Conservation (phyloP, 1,284 basidiomycete species). For the Tremellales sp. region DNA sequence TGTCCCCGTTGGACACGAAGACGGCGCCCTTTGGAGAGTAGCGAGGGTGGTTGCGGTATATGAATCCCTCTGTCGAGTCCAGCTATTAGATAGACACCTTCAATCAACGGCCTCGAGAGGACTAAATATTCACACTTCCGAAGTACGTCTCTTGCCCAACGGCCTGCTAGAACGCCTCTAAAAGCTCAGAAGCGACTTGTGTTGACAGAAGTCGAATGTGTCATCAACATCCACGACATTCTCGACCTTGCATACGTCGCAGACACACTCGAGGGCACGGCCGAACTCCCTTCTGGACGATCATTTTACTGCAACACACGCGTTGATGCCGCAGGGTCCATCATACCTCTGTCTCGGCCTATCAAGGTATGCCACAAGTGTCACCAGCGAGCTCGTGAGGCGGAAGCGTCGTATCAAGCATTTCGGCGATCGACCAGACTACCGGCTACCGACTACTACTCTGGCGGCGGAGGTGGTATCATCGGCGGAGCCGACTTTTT, state of each 20-base stretch:
- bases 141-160: neutral
- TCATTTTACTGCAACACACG: neutral
- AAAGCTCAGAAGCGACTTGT: neutral
- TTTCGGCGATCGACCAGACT: slow-evolving; percentile 1
- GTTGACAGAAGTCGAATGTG: neutral
- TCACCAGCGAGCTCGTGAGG: too few relatives aligned
- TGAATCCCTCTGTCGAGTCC: neutral
- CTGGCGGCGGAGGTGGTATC: slow-evolving; percentile 31
- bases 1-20: too few relatives aligned
- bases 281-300: neutral
- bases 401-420: neutral
- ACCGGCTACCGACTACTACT: slow-evolving; percentile 26
- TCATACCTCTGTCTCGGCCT: neutral
- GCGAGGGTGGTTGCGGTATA: neutral
- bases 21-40: neutral
- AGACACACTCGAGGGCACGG: too few relatives aligned
- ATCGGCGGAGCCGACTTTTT: slow-evolving; percentile 18
- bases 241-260: neutral
- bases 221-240: neutral
- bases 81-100: neutral
- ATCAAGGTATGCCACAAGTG: neutral
- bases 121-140: neutral
- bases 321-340: neutral
- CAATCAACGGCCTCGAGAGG: too few relatives aligned
- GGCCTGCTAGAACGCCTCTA: neutral